Evolutionary conservation across 305 asterid species (phyloP), one percentile per base, ranked within the genome.

Genomic region (Euphrasia arctica): DNA sequence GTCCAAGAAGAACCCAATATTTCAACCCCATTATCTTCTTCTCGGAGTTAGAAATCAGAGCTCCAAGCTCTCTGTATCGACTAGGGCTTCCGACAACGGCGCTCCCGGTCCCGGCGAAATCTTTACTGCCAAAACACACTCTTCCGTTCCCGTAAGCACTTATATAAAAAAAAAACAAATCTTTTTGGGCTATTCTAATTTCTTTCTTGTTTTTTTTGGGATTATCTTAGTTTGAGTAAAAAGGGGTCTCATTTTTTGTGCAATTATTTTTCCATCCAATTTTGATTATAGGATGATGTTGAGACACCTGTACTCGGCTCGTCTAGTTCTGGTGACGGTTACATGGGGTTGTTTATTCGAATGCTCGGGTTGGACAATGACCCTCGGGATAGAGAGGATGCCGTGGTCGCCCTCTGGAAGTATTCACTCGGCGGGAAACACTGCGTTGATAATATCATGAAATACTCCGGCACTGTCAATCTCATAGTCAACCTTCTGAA

Each of bases 301-400:
- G 85, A 80, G 69, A 63, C 73, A 59, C 62, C 64, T 4, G 4
- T 47, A 71, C 69, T 28, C 13, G 68, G 63, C 63, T 63, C 88
- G 50, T 73, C 85, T 13, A 63, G 72, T 58, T 74, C 77, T 3
- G 72, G 74, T 58, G 96, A 83, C 65, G 75, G 81, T 63, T 77
- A 86, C 57, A 76, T 87, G 58, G 77, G 89, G 5, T 74, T 85
- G 73, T 91, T 89, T 73, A 66, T 86, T 63, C 82, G 95, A 63
- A 83, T 86, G 94, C 95, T 91, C 59, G 98, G 98, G 41, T 69
- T 91, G 32, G 96, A 89, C 76, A 82, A 91, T 58, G 83, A 83
- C 76, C 85, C 81, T 65, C 83, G 60, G 59, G 98, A 91, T 56
- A 86, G 95, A 75, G 92, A 86, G 74, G 89, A 86, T 48, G 95